These are phyloP conservation scores for Acanthamoeba culbertsoni DNA, from an alignment of 208 protist genomes.

Conservation along the genomic window DNA sequence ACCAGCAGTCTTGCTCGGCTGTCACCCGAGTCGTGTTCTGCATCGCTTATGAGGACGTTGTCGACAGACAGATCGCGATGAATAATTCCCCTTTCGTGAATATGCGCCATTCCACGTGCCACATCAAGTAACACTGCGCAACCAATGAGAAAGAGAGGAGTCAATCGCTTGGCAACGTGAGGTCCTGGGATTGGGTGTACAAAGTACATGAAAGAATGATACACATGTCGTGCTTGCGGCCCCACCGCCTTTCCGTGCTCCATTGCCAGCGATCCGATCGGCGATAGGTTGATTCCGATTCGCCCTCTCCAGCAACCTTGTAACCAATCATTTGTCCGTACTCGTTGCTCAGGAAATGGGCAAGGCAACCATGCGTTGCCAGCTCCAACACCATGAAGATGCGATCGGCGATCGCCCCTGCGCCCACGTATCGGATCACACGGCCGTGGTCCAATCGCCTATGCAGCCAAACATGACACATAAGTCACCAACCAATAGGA, in stretches of 20 bases:
- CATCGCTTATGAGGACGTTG: slow-evolving; percentile 14
- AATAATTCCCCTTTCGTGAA: slow-evolving; percentile 6
- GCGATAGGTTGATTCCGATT: not conserved
- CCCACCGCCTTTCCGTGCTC: not conserved
- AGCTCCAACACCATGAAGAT: slow-evolving; percentile 39
- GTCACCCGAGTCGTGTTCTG: not conserved
- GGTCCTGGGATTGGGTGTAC: too few species aligned
- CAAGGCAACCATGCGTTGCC: not conserved
- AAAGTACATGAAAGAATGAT: not conserved
- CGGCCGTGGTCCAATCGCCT: not conserved
- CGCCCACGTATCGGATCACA: slow-evolving; percentile 26
- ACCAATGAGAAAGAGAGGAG: not conserved
- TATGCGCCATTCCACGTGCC: not conserved
- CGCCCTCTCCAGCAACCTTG: not conserved
- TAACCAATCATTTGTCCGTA: not conserved
- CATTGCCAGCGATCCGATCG: not conserved
- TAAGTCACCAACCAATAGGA: not conserved
- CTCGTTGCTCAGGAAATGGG: slow-evolving; percentile 20
- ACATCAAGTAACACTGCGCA: not conserved
- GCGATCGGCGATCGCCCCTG: not conserved
- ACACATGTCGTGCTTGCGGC: not conserved
- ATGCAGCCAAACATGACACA: not conserved
- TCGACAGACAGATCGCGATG: slow-evolving; percentile 37
- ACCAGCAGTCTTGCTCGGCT: not conserved
- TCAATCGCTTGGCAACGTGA: not conserved